These are phyloP conservation scores for Hypomyces perniciosus DNA, from an alignment of 2,329 filamentous ascomycete genomes.

Conservation along the genomic window DNA sequence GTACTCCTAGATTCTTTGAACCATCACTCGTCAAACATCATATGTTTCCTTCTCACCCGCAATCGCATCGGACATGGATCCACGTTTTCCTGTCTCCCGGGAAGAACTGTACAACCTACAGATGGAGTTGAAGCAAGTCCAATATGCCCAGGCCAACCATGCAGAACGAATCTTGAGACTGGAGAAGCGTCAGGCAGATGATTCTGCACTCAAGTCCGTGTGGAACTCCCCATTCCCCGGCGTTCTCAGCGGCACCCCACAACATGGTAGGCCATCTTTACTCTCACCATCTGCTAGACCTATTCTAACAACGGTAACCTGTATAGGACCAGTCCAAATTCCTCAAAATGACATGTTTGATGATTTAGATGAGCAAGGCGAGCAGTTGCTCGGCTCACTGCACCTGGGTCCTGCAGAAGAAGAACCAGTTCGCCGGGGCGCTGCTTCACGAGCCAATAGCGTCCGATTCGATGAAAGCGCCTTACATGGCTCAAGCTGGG, in stretches of 20 bases:
- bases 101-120: conserved; percentile 64
- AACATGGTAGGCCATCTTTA: conserved; percentile 62
- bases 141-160: conserved; percentile 56
- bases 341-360: conserved; percentile 81
- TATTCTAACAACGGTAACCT: conserved; percentile 2
- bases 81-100: conserved; percentile 51
- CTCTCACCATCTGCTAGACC: not conserved
- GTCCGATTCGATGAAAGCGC: conserved; percentile 97
- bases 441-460: conserved; percentile 88
- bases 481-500: conserved; percentile 80
- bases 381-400: conserved; percentile 71
- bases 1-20: no score
- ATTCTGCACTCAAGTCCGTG: conserved; percentile 70
- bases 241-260: conserved; percentile 72
- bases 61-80: conserved; percentile 51
- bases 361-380: conserved; percentile 80
- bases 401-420: conserved; percentile 79
- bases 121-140: conserved; percentile 65
- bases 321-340: conserved; percentile 68
- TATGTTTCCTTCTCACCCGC: not conserved
- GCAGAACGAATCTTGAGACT: conserved; percentile 55
- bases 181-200: conserved; percentile 62
- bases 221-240: conserved; percentile 95
- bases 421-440: conserved; percentile 75
- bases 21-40: not conserved